These are phyloP conservation scores for Penicillium paneum DNA, from an alignment of 2,329 filamentous ascomycete genomes.

Conservation along the genomic window DNA sequence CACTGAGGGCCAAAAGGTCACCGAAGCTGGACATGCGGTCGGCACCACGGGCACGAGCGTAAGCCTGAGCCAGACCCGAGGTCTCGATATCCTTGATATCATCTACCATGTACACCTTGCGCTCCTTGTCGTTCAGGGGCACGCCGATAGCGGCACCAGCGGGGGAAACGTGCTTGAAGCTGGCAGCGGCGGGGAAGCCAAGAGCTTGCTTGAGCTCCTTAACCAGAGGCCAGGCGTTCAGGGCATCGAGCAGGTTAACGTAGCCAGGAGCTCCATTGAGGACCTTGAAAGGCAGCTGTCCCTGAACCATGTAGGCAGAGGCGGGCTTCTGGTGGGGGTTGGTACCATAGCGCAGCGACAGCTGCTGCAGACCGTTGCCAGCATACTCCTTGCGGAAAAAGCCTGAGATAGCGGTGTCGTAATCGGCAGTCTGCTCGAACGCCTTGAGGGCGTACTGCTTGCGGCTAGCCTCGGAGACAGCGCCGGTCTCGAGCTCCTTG, in stretches of 20 bases:
- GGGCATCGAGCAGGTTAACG: slow-evolving; percentile 92
- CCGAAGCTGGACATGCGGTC: slow-evolving; percentile 99
- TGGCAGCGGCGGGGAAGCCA: slow-evolving; percentile 83
- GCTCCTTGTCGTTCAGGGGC: slow-evolving; percentile 79
- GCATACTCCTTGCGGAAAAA: slow-evolving; percentile 99
- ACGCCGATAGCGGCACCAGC: slow-evolving; percentile 93
- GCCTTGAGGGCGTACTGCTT: slow-evolving; percentile 94
- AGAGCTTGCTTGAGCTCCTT: slow-evolving; percentile 92
- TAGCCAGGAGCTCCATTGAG: slow-evolving; percentile 87
- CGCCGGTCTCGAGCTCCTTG: slow-evolving; percentile 79
- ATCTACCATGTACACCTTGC: slow-evolving; percentile 97
- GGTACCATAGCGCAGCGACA: slow-evolving; percentile 86
- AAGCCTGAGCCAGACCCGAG: slow-evolving; percentile 86
- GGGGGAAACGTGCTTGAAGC: slow-evolving; percentile 98
- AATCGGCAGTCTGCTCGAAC: slow-evolving; percentile 96
- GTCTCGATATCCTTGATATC: slow-evolving; percentile 86
- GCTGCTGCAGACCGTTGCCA: slow-evolving; percentile 74
- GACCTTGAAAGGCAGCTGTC: slow-evolving; percentile 88
- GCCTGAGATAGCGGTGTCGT: slow-evolving; percentile 88
- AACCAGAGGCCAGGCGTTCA: slow-evolving; percentile 95
- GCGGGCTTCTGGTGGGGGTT: slow-evolving; percentile 99
- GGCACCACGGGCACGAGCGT: slow-evolving; percentile 89
- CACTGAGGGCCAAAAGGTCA: slow-evolving; percentile 89
- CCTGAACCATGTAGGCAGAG: slow-evolving; percentile 71
- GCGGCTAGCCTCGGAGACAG: slow-evolving; percentile 79